These are phyloP conservation scores for Podospora conica DNA, from an alignment of 495 filamentous ascomycete species.

Conservation along the genomic window DNA sequence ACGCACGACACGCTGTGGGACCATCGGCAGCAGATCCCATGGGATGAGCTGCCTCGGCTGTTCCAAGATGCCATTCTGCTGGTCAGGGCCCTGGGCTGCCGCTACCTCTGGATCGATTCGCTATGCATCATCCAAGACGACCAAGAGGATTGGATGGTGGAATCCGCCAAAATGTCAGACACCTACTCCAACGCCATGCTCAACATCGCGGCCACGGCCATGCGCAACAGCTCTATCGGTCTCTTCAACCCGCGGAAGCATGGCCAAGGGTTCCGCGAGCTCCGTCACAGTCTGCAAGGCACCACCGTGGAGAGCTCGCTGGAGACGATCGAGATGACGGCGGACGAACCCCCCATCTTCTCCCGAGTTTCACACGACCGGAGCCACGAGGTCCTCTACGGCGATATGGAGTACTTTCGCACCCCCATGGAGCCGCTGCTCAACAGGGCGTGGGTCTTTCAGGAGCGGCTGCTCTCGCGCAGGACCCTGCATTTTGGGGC, in stretches of 20 bases:
- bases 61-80: conserved; percentile 11
- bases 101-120: conserved; percentile 35
- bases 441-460: conserved; percentile 29
- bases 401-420: conserved; percentile 13
- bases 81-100: conserved; percentile 4
- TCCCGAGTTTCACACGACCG: conserved; percentile 12
- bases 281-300: background rate
- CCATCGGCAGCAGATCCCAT: conserved; percentile 9
- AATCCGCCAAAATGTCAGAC: conserved; percentile 11
- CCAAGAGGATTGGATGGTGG: conserved; percentile 19
- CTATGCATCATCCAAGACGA: conserved; percentile 27
- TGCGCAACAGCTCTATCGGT: conserved; percentile 12
- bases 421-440: conserved; percentile 17
- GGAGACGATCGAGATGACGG: conserved; percentile 19
- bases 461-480: conserved; percentile 29
- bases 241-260: conserved; percentile 20
- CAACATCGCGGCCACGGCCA: conserved; percentile 13
- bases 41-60: conserved; percentile 8
- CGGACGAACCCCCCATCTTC: background rate
- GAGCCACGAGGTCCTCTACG: conserved; percentile 15
- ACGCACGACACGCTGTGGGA: conserved; percentile 5
- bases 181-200: conserved; percentile 9
- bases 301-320: background rate
- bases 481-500: conserved; percentile 24
- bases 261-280: conserved; percentile 19